These are phyloP conservation scores for Alisma plantagoaquatica DNA, from an alignment of 106 monocot species.

Conservation along the genomic window DNA sequence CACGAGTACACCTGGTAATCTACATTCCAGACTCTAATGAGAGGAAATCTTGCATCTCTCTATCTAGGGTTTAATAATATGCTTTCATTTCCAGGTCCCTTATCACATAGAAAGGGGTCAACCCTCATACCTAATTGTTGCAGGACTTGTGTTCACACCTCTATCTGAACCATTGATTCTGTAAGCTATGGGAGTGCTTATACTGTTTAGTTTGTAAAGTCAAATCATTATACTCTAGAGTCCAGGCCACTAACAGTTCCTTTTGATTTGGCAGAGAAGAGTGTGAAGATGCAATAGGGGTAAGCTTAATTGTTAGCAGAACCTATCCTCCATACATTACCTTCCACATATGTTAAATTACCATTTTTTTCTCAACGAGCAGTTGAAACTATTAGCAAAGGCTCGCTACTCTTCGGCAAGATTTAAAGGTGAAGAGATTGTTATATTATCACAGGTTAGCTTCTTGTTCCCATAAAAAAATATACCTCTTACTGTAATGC, in stretches of 20 bases:
- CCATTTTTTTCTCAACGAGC: conserved; percentile 21
- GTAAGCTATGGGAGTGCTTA: no score
- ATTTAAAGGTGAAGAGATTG: conserved; percentile 80
- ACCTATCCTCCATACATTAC: no score
- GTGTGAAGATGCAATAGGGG: conserved; percentile 85
- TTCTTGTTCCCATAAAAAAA: not conserved
- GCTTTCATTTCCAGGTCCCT: conserved; percentile 44
- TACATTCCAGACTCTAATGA: no score
- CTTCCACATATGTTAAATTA: no score
- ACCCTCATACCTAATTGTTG: conserved; percentile 93
- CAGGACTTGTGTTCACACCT: conserved; percentile 95
- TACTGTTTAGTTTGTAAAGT: no score
- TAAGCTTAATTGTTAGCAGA: conserved; percentile 13
- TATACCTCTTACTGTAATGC: no score
- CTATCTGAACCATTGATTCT: conserved; percentile 93
- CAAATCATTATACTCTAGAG: no score
- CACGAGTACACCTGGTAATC: conserved; percentile 80
- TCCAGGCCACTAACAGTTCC: not conserved
- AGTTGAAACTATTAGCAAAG: conserved; percentile 87
- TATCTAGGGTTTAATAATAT: conserved; percentile 1
- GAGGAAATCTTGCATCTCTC: not conserved
- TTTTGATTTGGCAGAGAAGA: conserved; percentile 63
- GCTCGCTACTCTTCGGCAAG: conserved; percentile 91
- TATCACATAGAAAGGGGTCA: conserved; percentile 80
- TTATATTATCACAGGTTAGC: conserved; percentile 88